phyloP scores from a whole-genome alignment of 345 rosid species.

The Lumnitzera racemosa region DNA sequence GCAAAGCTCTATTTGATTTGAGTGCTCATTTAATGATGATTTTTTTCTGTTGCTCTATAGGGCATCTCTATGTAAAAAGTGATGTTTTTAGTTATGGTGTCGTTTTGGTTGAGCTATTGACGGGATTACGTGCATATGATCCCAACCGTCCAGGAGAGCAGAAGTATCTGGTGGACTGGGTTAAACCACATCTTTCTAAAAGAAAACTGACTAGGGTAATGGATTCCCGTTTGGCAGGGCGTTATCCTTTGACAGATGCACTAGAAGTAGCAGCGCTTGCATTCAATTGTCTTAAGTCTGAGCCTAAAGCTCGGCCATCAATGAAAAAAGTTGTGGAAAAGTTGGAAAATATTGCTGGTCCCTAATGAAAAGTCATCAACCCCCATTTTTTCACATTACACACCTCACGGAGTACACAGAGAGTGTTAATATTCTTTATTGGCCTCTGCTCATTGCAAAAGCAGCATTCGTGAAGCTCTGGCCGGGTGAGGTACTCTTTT shows the following conservation, averaged over 20 bases:
- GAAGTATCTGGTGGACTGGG: constrained; percentile 12
- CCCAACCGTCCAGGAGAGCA: not conserved
- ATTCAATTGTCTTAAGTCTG: constrained; percentile 1
- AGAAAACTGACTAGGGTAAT: constrained; percentile 14
- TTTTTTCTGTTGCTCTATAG: not conserved
- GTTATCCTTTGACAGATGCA: constrained; percentile 2
- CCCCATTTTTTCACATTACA: too few relatives aligned
- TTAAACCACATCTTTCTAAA: constrained; percentile 11
- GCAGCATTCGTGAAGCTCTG: too few relatives aligned
- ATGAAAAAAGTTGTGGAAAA: constrained; percentile 7
- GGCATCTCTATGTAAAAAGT: constrained; percentile 12
- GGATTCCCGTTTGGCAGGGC: constrained; percentile 11
- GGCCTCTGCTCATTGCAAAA: too few relatives aligned
- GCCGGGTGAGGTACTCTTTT: too few relatives aligned
- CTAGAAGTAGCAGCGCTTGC: constrained; percentile 2
- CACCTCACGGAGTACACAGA: too few relatives aligned
- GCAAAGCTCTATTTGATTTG: not conserved
- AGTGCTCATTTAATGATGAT: too few relatives aligned
- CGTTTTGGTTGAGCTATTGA: constrained; percentile 15
- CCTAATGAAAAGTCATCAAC: not conserved
- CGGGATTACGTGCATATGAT: constrained; percentile 12
- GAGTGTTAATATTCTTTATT: too few relatives aligned
- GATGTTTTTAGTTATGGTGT: constrained; percentile 18
- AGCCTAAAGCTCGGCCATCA: constrained; percentile 7
- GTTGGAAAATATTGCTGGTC: constrained; percentile 3